These are phyloP conservation scores for Diaporthe ilicicola DNA, from an alignment of 2,329 filamentous ascomycete species.

Conservation along the genomic window DNA sequence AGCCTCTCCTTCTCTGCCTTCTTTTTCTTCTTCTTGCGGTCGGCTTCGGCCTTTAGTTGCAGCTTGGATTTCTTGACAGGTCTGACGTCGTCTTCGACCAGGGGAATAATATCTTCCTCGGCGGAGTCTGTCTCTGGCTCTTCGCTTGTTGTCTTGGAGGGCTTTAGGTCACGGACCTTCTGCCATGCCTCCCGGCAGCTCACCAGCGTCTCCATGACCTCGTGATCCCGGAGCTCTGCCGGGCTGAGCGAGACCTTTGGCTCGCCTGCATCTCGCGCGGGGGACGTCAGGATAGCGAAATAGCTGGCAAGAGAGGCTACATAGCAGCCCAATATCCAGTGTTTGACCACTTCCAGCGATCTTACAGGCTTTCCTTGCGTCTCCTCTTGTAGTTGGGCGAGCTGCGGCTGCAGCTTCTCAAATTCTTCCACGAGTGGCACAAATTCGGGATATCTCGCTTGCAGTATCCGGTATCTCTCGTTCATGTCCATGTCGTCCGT, in stretches of 20 bases:
- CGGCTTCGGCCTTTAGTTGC: conserved; percentile 20
- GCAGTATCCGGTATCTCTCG: conserved; percentile 79
- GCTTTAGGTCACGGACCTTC: conserved; percentile 72
- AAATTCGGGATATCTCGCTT: conserved; percentile 89
- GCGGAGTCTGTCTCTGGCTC: conserved; percentile 40
- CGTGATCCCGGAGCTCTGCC: conserved; percentile 84
- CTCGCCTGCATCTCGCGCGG: conserved; percentile 67
- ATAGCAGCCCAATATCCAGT: conserved; percentile 85
- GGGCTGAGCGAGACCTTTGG: conserved; percentile 72
- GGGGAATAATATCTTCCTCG: conserved; percentile 37
- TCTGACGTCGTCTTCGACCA: conserved; percentile 41
- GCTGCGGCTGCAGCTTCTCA: conserved; percentile 71
- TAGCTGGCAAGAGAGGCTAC: conserved; percentile 90
- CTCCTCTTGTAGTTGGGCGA: conserved; percentile 66
- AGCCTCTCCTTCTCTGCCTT: conserved; percentile 48
- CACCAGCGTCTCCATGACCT: conserved; percentile 86
- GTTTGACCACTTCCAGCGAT: conserved; percentile 74
- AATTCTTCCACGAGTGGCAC: conserved; percentile 86
- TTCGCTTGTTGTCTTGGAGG: conserved; percentile 45
- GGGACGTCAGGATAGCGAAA: conserved; percentile 90
- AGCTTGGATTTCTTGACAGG: conserved; percentile 47
- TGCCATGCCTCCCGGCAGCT: conserved; percentile 84
- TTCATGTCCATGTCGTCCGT: conserved; percentile 79
- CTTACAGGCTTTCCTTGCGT: conserved; percentile 61
- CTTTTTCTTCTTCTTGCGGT: conserved; percentile 47